phyloP scores from a whole-genome alignment of 441 rosid genomes.

The Gossypium armourianum region DNA sequence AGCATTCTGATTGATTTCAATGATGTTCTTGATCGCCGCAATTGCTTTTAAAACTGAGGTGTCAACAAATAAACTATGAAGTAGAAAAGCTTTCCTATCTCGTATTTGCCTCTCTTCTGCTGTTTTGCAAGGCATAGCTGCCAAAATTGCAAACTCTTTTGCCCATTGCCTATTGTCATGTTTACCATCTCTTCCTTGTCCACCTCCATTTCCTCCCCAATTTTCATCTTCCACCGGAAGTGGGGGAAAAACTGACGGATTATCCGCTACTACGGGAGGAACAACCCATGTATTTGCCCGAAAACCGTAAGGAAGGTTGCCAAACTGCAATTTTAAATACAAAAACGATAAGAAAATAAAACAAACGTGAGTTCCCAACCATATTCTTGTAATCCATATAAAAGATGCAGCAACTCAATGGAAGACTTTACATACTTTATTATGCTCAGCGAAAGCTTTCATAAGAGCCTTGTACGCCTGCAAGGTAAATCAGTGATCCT shows the following conservation, averaged over 20 bases:
- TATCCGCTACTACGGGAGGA: slow-evolving; percentile 60
- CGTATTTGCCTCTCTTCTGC: slow-evolving; percentile 74
- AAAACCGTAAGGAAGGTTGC: slow-evolving; percentile 69
- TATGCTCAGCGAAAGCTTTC: slow-evolving; percentile 68
- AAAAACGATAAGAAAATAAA: not conserved
- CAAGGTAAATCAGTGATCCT: slow-evolving; percentile 11
- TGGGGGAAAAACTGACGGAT: slow-evolving; percentile 45
- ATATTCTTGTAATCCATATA: slow-evolving; percentile 9
- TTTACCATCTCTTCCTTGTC: slow-evolving; percentile 47
- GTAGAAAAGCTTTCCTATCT: slow-evolving; percentile 65
- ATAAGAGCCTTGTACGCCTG: slow-evolving; percentile 65
- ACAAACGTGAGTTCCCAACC: not conserved
- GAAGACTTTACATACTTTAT: slow-evolving; percentile 36
- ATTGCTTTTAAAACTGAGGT: slow-evolving; percentile 58
- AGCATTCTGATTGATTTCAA: slow-evolving; percentile 31
- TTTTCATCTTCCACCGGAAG: slow-evolving; percentile 67
- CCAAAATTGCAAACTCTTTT: slow-evolving; percentile 58
- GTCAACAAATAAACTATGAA: slow-evolving; percentile 63
- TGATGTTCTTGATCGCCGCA: slow-evolving; percentile 33
- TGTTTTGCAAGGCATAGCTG: slow-evolving; percentile 76
- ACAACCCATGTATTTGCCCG: slow-evolving; percentile 76
- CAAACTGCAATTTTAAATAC: slow-evolving; percentile 40
- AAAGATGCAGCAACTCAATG: not conserved
- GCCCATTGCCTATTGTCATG: slow-evolving; percentile 56
- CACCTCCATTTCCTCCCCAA: slow-evolving; percentile 75